Base-by-base conservation (phyloP, 441 rosid genomes). In the Erodium texanum region DNA sequence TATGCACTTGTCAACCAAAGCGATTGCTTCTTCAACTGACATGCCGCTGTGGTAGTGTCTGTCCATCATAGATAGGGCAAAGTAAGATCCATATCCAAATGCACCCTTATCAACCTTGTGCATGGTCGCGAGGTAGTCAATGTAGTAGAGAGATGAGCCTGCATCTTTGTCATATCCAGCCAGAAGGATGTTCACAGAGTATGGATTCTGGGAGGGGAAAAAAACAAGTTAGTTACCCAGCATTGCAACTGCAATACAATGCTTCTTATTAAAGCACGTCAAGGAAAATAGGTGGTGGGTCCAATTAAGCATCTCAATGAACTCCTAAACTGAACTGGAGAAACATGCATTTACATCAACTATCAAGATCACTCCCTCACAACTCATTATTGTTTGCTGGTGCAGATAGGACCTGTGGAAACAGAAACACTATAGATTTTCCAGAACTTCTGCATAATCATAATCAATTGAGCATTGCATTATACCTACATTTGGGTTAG, bases 21-120 rank as follows among this genome's bases (percentile, higher is more conserved):
- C 90, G 27, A 88, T 77, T 22, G 98, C 91, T 79, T 92, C 93
- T 77, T 89, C 96, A 7, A 89, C 84, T 0, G 96, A 70, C 99
- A 94, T 94, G 68, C 90, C 90, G 56, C 96, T 85, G 66, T 81
- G 97, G 84, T 75, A 94, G 79, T 87, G 96, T 59, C 97, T 86
- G 84, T 94, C 99, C 99, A 94, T 89, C 86, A 91, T 88, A 24
- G 99, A 67, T 12, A 94, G 91, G 22, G 89, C 80, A 74, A 94
- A 94, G 75, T 87, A 94, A 24, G 99, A 89, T 0, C 98, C 99
- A 5, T 94, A 94, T 12, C 99, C 99, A 48, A 94, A 94, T 14
- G 98, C 92, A 52, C 90, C 99, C 86, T 85, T 92, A 1, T 94
- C 99, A 38, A 94, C 92, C 84, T 91, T 94, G 88, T 94, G 97